Evolutionary conservation across 148 eudicot species (phyloP), one percentile per base, ranked within the genome.

Genomic region (Arctostaphylos glauca): DNA sequence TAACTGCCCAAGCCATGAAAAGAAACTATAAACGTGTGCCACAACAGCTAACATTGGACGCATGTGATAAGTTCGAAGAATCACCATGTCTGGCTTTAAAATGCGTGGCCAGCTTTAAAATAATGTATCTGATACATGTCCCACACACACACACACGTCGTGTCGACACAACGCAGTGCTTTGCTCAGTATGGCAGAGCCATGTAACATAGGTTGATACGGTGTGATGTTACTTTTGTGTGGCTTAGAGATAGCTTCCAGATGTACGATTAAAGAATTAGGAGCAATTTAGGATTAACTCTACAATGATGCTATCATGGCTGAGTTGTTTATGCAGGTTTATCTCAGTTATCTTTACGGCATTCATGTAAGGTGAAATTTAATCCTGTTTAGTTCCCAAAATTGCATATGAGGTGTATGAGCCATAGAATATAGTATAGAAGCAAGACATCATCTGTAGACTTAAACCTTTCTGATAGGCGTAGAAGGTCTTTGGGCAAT

Each of bases 241-340:
- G 49, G 7, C 8, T 43, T 71, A 71, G 49, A 16, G 75, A 43
- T 71, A 71, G 48, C 19, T 44, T 19, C 21, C 2, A 72, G 76
- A 72, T 72, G 23, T 72, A 21, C 12, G 44, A 72, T 46, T 54
- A 19, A 44, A 47, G 74, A 74, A 48, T 47, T 47, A 74, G 19
- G 55, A 74, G 47, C 74, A 74, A 74, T 74, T 74, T n/a, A 18
- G n/a, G 41, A 48, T 48, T 74, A 46, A 9, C 21, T 74, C 53
- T 47, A 23, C 77, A 74, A 38, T 48, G 38, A 47, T 19, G 14
- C 13, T n/a, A 16, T 70, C 46, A 4, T 19, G 14, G 53, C 15
- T 8, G 55, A 74, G 15, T 74, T 44, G 2, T 47, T 18, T 72
- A 44, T 72, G 76, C 76, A 16, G 9, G 23, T 72, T 72, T 43